Percentiles rank a stretch among this genome's conserved stretches.
These are phyloP conservation scores for Alternaria tenuissima DNA, from an alignment of 2,329 filamentous ascomycete genomes.

Conservation along the genomic window DNA sequence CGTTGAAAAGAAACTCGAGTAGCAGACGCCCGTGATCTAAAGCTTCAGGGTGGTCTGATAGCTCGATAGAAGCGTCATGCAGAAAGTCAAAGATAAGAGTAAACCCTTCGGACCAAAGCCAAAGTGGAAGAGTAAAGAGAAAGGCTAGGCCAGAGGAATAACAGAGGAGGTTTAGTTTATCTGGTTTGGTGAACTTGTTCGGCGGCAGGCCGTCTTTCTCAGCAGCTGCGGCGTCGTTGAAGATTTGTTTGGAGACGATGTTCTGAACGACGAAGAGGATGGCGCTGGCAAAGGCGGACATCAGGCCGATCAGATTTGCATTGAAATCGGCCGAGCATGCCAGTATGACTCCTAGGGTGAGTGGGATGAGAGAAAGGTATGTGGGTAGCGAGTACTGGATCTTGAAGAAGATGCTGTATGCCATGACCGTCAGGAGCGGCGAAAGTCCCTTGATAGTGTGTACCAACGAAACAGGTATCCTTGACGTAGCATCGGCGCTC, in stretches of 20 bases:
- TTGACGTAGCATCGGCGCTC: slow-evolving; percentile 90
- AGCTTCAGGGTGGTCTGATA: slow-evolving; percentile 79
- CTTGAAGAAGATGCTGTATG: slow-evolving; percentile 87
- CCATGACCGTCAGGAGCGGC: slow-evolving; percentile 91
- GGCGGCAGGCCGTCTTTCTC: slow-evolving; percentile 73
- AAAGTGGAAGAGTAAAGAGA: slow-evolving; percentile 85
- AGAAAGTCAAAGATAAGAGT: slow-evolving; percentile 79
- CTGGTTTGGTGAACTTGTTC: slow-evolving; percentile 76
- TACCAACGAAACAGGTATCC: slow-evolving; percentile 94
- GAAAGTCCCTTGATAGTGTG: slow-evolving; percentile 99
- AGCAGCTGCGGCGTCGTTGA: slow-evolving; percentile 89
- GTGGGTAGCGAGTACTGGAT: slow-evolving; percentile 88
- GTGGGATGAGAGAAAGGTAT: slow-evolving; percentile 77
- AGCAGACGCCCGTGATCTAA: slow-evolving; percentile 67
- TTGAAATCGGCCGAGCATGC: slow-evolving; percentile 92
- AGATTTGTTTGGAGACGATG: slow-evolving; percentile 96
- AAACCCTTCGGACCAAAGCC: slow-evolving; percentile 91
- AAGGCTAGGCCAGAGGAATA: slow-evolving; percentile 97
- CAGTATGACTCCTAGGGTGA: slow-evolving; percentile 93
- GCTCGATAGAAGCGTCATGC: slow-evolving; percentile 78
- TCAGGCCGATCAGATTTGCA: slow-evolving; percentile 87
- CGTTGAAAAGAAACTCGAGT: slow-evolving; percentile 96
- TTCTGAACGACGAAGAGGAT: slow-evolving; percentile 97
- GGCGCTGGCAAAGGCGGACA: slow-evolving; percentile 88
- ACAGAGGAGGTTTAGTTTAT: slow-evolving; percentile 95